These are phyloP conservation scores for Benincasa hispida DNA, from an alignment of 306 rosid genomes.

Conservation along the genomic window DNA sequence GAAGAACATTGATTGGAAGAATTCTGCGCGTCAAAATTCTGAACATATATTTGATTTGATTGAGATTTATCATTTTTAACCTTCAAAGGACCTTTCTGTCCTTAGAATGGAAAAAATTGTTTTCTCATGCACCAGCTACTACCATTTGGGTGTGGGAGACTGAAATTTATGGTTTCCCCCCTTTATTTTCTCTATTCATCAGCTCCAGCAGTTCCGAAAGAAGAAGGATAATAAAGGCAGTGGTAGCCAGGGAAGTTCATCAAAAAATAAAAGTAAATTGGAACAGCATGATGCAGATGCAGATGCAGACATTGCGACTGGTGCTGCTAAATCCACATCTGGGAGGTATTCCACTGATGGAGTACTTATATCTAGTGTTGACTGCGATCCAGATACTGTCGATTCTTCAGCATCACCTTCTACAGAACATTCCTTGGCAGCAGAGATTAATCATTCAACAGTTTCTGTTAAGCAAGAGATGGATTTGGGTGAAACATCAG, in stretches of 20 bases:
- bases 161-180: conserved; percentile 10
- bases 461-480: conserved; percentile 12
- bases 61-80: not conserved
- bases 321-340: conserved; percentile 8
- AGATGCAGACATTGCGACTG: conserved; percentile 36
- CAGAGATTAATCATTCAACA: conserved; percentile 20
- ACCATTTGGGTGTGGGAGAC: not conserved
- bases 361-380: conserved; percentile 24
- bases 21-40: not conserved
- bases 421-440: conserved; percentile 15
- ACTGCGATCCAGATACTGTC: conserved; percentile 11
- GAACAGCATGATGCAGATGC: conserved; percentile 42
- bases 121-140: not conserved
- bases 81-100: not conserved
- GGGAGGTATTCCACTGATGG: conserved; percentile 30
- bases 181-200: conserved; percentile 14
- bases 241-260: conserved; percentile 60
- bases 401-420: conserved; percentile 33
- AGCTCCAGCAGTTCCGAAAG: conserved; percentile 90
- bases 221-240: conserved; percentile 75
- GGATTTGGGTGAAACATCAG: conserved; percentile 12
- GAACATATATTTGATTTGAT: not conserved
- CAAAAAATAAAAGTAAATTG: conserved; percentile 35
- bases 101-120: not conserved
- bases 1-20: not conserved